Conservation (phyloP, 192 early-diverging fungal genomes). For the Phlyctochytrium arcticum region DNA sequence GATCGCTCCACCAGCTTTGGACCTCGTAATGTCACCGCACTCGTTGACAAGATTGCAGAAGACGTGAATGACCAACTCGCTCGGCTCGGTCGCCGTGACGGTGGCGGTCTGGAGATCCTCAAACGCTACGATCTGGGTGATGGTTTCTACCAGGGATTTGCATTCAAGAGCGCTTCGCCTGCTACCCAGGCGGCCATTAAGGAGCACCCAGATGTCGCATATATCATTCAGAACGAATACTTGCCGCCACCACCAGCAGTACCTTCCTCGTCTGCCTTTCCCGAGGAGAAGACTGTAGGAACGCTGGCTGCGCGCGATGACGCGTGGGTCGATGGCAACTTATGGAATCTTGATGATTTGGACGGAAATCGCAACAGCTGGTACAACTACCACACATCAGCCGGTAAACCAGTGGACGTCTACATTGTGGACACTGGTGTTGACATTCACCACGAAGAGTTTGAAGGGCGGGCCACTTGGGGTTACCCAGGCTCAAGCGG, state of each 20-base stretch:
- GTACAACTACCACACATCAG: too few species aligned
- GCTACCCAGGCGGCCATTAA: slow-evolving; percentile 8
- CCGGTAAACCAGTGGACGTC: slow-evolving; percentile 8
- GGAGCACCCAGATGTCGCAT: slow-evolving; percentile 24
- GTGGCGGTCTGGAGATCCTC: too few species aligned
- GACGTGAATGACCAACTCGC: too few species aligned
- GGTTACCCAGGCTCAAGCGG: slow-evolving; percentile 32
- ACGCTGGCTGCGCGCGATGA: slow-evolving; percentile 1
- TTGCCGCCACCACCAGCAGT: too few species aligned
- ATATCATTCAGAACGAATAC: too few species aligned
- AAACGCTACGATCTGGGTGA: slow-evolving; percentile 14
- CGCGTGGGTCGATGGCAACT: slow-evolving; percentile 9
- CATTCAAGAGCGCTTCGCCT: neutral
- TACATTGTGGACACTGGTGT: slow-evolving; percentile 45
- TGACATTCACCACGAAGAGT: too few species aligned
- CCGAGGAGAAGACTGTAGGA: slow-evolving; percentile 35
- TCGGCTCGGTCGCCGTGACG: too few species aligned
- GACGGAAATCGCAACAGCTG: too few species aligned
- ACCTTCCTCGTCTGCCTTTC: too few species aligned
- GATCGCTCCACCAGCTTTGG: too few species aligned
- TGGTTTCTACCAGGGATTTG: slow-evolving; percentile 5
- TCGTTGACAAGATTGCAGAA: too few species aligned
- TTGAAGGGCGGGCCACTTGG: slow-evolving; percentile 43
- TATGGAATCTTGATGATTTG: slow-evolving; percentile 49
- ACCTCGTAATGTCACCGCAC: too few species aligned